A percentile compares a stretch with the other conserved stretches of the same genome.
Conservation (phyloP, 805 yeast genomes). For the Kluyveromyces aestuarii region DNA sequence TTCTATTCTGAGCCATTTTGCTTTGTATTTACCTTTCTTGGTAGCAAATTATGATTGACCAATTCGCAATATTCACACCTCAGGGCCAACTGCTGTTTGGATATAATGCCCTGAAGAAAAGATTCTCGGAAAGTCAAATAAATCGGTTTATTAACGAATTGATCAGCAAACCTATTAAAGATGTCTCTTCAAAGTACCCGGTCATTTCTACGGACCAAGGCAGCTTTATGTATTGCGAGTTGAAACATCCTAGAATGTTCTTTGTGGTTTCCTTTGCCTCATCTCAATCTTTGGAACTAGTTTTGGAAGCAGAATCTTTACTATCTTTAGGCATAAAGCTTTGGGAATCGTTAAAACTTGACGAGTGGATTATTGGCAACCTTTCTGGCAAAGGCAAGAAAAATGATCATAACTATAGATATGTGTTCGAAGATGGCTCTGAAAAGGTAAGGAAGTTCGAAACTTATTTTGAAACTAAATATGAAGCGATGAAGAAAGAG, state of each 20-base stretch:
- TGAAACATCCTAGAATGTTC: slow-evolving; percentile 24
- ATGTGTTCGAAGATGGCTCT: slow-evolving; percentile 22
- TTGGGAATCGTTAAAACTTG: slow-evolving; percentile 28
- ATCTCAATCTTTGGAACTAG: slow-evolving; percentile 34
- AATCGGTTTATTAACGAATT: slow-evolving; percentile 21
- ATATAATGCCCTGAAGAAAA: slow-evolving; percentile 20
- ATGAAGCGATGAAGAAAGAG: slow-evolving; percentile 11
- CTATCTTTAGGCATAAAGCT: slow-evolving; percentile 29
- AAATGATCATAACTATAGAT: slow-evolving; percentile 23
- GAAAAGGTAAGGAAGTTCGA: slow-evolving; percentile 32
- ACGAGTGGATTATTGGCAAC: slow-evolving; percentile 25
- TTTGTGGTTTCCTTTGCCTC: slow-evolving; percentile 34
- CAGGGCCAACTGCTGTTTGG: slow-evolving; percentile 25
- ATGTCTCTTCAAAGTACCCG: slow-evolving; percentile 9
- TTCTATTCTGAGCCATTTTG: too few species aligned
- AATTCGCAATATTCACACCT: slow-evolving; percentile 23
- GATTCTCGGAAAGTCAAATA: slow-evolving; percentile 22
- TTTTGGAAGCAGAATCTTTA: slow-evolving; percentile 36
- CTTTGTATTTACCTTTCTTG: too few species aligned
- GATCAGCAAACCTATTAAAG: slow-evolving; percentile 18
- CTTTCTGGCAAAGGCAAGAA: slow-evolving; percentile 21
- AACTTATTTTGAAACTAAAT: slow-evolving; percentile 30
- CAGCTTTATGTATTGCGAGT: slow-evolving; percentile 22
- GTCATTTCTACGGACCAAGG: slow-evolving; percentile 7
- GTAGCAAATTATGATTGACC: slow-evolving; percentile 22